These are phyloP conservation scores for Leptomonas pyrrhocoris DNA, from an alignment of 208 protist genomes.

Conservation along the genomic window DNA sequence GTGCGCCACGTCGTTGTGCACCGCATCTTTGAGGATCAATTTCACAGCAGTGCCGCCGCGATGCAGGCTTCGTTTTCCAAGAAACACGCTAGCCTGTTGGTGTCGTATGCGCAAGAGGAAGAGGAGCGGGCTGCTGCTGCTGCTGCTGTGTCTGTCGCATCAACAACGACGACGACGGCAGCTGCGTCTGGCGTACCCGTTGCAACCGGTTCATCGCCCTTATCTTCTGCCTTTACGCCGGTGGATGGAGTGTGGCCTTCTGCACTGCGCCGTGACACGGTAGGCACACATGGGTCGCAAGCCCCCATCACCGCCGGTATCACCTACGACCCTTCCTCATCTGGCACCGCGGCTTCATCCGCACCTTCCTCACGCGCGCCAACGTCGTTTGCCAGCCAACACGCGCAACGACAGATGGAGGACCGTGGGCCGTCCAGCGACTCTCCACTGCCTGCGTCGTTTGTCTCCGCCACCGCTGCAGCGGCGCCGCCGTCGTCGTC, in stretches of 20 bases:
- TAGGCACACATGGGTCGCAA: not conserved
- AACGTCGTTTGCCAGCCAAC: too few relatives aligned
- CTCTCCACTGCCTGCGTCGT: too few relatives aligned
- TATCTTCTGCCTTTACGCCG: not conserved
- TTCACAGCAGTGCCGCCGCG: not conserved
- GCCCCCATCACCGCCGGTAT: constrained; percentile 6
- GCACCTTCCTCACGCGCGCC: not conserved
- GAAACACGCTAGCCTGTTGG: not conserved
- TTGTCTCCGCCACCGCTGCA: too few relatives aligned
- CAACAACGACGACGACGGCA: not conserved
- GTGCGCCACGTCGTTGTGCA: constrained; percentile 20
- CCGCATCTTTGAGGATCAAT: constrained; percentile 1
- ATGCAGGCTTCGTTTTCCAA: constrained; percentile 2
- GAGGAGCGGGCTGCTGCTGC: not conserved
- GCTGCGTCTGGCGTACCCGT: not conserved
- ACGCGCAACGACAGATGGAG: too few relatives aligned
- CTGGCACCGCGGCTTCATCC: not conserved
- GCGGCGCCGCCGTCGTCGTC: too few relatives aligned
- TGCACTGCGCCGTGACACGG: not conserved
- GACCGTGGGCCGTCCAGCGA: too few relatives aligned
- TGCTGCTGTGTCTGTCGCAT: not conserved
- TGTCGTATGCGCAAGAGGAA: constrained; percentile 17
- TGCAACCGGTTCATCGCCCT: not conserved
- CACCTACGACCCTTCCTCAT: not conserved
- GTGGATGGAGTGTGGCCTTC: too few relatives aligned